Evolutionary conservation across 75 land plant species (phyloP).

Genomic region (Picea sitchensis): DNA sequence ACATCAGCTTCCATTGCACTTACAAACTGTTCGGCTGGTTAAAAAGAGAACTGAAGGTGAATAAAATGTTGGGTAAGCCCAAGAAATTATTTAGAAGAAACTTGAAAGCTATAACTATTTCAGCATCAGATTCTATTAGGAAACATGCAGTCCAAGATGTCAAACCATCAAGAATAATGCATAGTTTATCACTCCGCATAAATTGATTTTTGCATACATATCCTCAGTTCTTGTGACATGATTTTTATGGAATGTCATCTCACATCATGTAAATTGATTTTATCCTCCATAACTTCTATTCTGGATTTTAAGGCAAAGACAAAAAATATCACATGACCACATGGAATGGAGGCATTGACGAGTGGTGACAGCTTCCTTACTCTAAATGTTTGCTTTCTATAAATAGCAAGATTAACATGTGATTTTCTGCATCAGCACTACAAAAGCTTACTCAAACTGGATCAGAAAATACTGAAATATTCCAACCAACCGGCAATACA

Average conservation of each 20-base stretch:
- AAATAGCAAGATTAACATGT: constrained; percentile 85
- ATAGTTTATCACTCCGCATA: not conserved
- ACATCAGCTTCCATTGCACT: constrained; percentile 1
- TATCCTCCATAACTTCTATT: not conserved
- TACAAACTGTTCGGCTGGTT: not conserved
- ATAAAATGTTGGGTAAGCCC: not conserved
- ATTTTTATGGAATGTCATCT: not conserved
- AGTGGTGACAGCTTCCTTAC: not conserved
- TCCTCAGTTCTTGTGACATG: not conserved
- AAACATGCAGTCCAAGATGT: not conserved
- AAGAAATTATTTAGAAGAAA: not conserved
- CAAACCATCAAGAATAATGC: not conserved
- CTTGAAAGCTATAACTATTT: not conserved
- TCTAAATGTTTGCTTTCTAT: constrained; percentile 9
- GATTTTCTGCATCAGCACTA: constrained; percentile 57
- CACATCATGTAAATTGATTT: not conserved
- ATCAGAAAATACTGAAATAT: not conserved
- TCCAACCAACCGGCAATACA: not conserved
- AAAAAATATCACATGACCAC: not conserved
- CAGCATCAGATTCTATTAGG: not conserved
- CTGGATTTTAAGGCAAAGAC: not conserved
- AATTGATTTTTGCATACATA: not conserved
- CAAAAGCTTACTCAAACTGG: constrained; percentile 3
- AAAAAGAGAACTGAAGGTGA: not conserved
- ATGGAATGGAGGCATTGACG: not conserved